A percentile compares a stretch with the other conserved stretches of the same genome.
Evolutionary conservation across 1,284 basidiomycete species (phyloP).

Genomic region (Moesziomyces sp.): DNA sequence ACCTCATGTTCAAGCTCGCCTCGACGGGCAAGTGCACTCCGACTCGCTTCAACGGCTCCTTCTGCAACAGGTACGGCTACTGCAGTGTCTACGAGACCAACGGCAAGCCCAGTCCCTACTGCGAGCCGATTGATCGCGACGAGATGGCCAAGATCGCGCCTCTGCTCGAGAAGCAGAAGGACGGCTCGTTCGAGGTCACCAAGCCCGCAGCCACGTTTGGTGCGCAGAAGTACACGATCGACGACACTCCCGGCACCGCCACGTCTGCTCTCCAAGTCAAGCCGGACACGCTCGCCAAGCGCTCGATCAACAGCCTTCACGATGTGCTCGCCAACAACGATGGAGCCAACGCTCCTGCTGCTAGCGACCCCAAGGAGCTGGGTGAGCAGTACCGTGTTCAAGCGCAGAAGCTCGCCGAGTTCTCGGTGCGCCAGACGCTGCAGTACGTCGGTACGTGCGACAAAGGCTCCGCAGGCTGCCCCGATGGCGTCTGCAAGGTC

Average conservation of each 20-base stretch:
- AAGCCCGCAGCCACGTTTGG: neutral
- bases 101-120: neutral
- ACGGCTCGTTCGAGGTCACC: slow-evolving; percentile 13
- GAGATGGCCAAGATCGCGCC: neutral
- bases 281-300: neutral
- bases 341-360: too few relatives aligned
- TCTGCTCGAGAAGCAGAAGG: neutral
- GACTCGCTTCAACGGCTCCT: neutral
- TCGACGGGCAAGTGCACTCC: slow-evolving; percentile 14
- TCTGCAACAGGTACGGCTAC: slow-evolving; percentile 11
- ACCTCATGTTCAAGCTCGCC: slow-evolving; percentile 7
- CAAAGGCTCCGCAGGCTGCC: too few relatives aligned
- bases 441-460: too few relatives aligned
- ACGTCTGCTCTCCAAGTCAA: too few relatives aligned
- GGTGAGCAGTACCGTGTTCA: too few relatives aligned
- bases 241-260: too few relatives aligned
- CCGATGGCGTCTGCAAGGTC: neutral
- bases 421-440: too few relatives aligned
- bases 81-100: slow-evolving; percentile 14
- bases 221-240: too few relatives aligned
- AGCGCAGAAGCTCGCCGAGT: too few relatives aligned
- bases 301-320: neutral
- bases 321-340: neutral
- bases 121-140: neutral
- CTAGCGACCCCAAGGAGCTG: too few relatives aligned